Percentiles rank a stretch among this genome's conserved stretches.
Evolutionary conservation across 164 flowering plant genomes (phyloP).

Genomic region (Saururus chinensis): DNA sequence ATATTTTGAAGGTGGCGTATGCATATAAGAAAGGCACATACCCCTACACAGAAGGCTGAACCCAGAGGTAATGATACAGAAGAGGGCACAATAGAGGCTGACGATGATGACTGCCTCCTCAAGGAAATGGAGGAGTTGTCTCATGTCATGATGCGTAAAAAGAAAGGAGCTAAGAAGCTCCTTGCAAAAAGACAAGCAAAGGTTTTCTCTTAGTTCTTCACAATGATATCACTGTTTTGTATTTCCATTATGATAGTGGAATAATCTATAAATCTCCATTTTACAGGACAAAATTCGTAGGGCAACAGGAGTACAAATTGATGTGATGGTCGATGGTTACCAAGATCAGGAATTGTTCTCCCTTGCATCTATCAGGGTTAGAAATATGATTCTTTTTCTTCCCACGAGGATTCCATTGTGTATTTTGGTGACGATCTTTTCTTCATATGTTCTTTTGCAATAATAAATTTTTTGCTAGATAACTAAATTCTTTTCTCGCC

Average conservation of each 20-base stretch:
- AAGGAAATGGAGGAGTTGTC: constrained; percentile 91
- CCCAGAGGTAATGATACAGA: constrained; percentile 24
- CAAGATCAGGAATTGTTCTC: constrained; percentile 76
- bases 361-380: constrained; percentile 82
- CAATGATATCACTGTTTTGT: not conserved
- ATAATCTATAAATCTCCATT: not conserved
- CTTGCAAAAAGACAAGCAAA: constrained; percentile 67
- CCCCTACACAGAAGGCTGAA: constrained; percentile 31
- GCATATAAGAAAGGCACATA: constrained; percentile 60
- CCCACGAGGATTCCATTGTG: not conserved
- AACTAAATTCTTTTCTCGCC: too few species aligned
- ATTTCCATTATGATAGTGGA: not conserved
- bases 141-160: constrained; percentile 68
- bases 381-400: not conserved
- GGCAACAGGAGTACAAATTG: constrained; percentile 69
- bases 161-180: constrained; percentile 62
- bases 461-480: too few species aligned
- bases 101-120: constrained; percentile 69
- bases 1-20: constrained; percentile 64
- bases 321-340: constrained; percentile 73
- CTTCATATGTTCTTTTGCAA: too few species aligned
- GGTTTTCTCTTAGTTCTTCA: constrained; percentile 26
- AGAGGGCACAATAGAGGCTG: constrained; percentile 20
- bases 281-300: constrained; percentile 82
- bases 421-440: too few species aligned